Evolutionary conservation across 768 basidiomycete species (phyloP), one percentile per base, ranked within the genome.

Genomic region (Lactarius vividus): DNA sequence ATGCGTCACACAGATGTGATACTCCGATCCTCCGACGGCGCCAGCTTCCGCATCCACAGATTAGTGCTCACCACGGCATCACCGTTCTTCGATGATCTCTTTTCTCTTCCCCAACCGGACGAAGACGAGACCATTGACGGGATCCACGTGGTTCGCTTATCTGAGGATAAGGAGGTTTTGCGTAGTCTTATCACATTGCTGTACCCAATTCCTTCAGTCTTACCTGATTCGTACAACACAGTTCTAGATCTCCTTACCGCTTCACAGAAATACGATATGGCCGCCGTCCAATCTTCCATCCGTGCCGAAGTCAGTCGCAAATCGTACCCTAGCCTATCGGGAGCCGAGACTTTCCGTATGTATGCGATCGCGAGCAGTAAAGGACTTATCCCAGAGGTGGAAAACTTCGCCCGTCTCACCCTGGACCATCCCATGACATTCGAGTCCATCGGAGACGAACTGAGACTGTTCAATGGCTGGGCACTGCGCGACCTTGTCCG

Each of bases 81-180:
- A 11, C 70, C 75, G 10, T 61, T 77, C 54, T 78, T 76, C 64
- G 61, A 58, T 13, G 71, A 72, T 67, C 74, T 78, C 72, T 70
- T 76, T 62, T 57, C 69, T 40, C 29, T 71, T 13, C 71, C 72
- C 35, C 64, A 62, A 57, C 46, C 73, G 16, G 29, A 39, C 7
- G 28, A 63, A 9, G 54, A 62, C n/a, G 66, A 57, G 29, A 26
- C 23, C 10, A 13, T 52, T n/a, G 44, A 68, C 58, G 66, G 66
- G 16, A 37, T 64, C n/a, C 66, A 46, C 29, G 69, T 64, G 53
- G 53, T 70, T 1, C 54, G 28, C 28, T 49, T 68, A 18, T 20
- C 67, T 9, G 67, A 68, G 54, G 35, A 59, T 6, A 57, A 49
- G 8, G 59, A 46, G 4, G 67, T 68, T 23, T 37, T 68, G 10